These are phyloP conservation scores for Pseudocercospora macadamiae DNA, from an alignment of 2,329 filamentous ascomycete species.

Conservation along the genomic window DNA sequence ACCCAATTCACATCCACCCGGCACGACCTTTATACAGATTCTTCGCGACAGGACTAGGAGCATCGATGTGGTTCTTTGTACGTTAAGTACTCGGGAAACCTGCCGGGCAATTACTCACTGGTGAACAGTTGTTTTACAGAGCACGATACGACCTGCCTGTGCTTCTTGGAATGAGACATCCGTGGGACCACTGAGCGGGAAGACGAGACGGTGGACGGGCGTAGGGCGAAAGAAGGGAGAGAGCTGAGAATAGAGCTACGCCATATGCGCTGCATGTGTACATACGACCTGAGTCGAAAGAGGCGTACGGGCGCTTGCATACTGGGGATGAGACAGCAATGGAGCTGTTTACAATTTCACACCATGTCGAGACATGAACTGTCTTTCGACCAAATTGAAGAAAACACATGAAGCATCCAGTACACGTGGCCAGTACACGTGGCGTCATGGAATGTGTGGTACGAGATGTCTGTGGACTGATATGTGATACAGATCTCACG, in stretches of 20 bases:
- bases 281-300: background rate
- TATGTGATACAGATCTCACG: no score
- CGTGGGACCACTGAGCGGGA: slow-evolving; percentile 79
- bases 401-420: no score
- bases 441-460: no score
- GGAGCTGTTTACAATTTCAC: no score
- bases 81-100: background rate
- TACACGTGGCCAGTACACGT: no score
- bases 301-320: background rate
- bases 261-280: background rate
- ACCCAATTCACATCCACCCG: slow-evolving; percentile 62
- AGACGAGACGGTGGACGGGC: background rate
- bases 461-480: no score
- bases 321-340: no score
- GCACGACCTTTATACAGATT: slow-evolving; percentile 77
- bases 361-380: no score
- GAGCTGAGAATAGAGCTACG: background rate
- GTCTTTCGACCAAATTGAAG: no score
- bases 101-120: slow-evolving; percentile 12
- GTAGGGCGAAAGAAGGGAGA: background rate
- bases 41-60: slow-evolving; percentile 82
- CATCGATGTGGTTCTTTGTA: slow-evolving; percentile 99
- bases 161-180: slow-evolving; percentile 90
- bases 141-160: slow-evolving; percentile 95
- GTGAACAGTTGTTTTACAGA: slow-evolving; percentile 81